Evolutionary conservation across 345 rosid genomes (phyloP).

Genomic region (Geranium rotundifolium): DNA sequence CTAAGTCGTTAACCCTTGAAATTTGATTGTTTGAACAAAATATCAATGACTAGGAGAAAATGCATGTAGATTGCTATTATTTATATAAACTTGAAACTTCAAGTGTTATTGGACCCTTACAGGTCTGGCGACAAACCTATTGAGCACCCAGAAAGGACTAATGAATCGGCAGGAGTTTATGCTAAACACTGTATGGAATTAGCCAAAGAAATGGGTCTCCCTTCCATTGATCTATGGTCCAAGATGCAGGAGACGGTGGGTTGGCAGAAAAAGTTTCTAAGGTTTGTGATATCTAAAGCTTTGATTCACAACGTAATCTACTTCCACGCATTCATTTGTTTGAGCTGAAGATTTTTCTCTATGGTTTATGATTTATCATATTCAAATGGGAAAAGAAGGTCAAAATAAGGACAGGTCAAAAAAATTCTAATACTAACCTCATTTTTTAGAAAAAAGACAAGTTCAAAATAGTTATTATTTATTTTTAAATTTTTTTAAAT

Average conservation of each 20-base stretch:
- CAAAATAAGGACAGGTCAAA: no score
- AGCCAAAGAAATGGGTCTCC: conserved; percentile 50
- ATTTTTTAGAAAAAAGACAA: no score
- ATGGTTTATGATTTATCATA: no score
- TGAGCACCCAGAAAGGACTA: conserved; percentile 64
- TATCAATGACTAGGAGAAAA: not conserved
- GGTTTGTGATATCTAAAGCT: conserved; percentile 25
- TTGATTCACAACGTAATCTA: not conserved
- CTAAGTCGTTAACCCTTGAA: no score
- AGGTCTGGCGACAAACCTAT: conserved; percentile 76
- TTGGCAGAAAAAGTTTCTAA: conserved; percentile 64
- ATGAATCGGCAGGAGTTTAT: conserved; percentile 62
- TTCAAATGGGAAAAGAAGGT: no score
- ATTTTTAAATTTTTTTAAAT: no score
- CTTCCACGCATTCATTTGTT: not conserved
- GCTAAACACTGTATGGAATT: conserved; percentile 57
- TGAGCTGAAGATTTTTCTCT: conserved; percentile 2
- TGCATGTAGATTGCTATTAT: not conserved
- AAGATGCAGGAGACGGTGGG: conserved; percentile 72
- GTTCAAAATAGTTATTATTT: no score
- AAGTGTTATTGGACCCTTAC: conserved; percentile 6
- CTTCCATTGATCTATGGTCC: conserved; percentile 62
- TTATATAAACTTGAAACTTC: not conserved
- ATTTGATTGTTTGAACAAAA: not conserved
- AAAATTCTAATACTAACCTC: no score